phyloP scores from a whole-genome alignment of 2,329 filamentous ascomycete species.

The Biscogniauxia sp. region DNA sequence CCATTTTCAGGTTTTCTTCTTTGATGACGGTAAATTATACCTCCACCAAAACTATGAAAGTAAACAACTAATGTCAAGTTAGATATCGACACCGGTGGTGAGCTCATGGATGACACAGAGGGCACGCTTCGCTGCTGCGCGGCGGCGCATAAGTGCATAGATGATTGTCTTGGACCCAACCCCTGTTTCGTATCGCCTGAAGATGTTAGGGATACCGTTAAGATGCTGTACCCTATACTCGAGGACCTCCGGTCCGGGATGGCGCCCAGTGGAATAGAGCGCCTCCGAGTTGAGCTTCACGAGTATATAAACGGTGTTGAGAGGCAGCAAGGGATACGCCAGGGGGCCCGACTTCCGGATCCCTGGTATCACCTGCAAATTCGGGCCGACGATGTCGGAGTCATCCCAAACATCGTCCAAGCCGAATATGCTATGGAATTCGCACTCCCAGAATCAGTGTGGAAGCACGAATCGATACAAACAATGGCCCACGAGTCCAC shows the following conservation, averaged over 20 bases:
- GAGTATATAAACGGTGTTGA: slow-evolving; percentile 29
- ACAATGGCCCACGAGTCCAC: slow-evolving; percentile 27
- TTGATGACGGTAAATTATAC: slow-evolving; percentile 25
- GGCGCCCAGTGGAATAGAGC: slow-evolving; percentile 19
- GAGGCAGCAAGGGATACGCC: slow-evolving; percentile 28
- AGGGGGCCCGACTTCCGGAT: slow-evolving; percentile 22
- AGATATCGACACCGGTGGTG: slow-evolving; percentile 32
- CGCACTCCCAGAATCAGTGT: slow-evolving; percentile 26
- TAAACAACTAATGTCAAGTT: neutral
- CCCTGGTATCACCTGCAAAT: slow-evolving; percentile 31
- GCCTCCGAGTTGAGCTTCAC: slow-evolving; percentile 26
- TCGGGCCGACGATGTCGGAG: slow-evolving; percentile 29
- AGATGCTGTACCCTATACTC: slow-evolving; percentile 30
- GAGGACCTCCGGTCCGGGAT: slow-evolving; percentile 24
- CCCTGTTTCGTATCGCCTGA: slow-evolving; percentile 23
- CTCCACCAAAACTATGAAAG: neutral
- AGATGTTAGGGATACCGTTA: slow-evolving; percentile 21
- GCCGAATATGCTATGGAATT: slow-evolving; percentile 32
- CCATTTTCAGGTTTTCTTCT: slow-evolving; percentile 26
- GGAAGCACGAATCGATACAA: slow-evolving; percentile 29
- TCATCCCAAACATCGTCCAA: slow-evolving; percentile 30
- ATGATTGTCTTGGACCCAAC: slow-evolving; percentile 26
- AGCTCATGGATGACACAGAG: slow-evolving; percentile 26
- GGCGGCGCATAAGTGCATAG: slow-evolving; percentile 26
- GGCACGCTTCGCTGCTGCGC: slow-evolving; percentile 23